Evolutionary conservation across 2,329 filamentous ascomycete species (phyloP).

Genomic region (Botrytis fabae): DNA sequence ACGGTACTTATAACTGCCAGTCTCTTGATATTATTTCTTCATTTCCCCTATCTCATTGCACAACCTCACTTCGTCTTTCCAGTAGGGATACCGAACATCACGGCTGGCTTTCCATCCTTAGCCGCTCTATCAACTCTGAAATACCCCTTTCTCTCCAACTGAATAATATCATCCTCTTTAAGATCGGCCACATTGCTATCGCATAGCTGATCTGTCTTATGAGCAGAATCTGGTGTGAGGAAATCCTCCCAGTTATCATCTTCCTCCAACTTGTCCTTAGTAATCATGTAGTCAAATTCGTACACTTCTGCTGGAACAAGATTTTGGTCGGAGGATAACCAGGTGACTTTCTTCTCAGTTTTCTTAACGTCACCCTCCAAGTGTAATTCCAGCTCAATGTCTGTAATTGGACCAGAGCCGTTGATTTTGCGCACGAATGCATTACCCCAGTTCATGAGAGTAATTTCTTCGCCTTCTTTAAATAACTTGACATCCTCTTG

Average conservation of each 20-base stretch:
- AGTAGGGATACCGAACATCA: conserved; percentile 71
- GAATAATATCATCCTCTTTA: conserved; percentile 87
- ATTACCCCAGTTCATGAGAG: conserved; percentile 96
- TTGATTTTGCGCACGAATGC: conserved; percentile 71
- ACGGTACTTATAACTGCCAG: background rate
- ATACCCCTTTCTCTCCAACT: conserved; percentile 91
- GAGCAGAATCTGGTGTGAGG: conserved; percentile 71
- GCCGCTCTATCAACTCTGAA: conserved; percentile 76
- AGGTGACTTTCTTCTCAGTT: conserved; percentile 95
- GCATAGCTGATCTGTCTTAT: conserved; percentile 71
- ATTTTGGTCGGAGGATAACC: conserved; percentile 78
- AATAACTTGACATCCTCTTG: conserved; percentile 84
- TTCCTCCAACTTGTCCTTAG: conserved; percentile 90
- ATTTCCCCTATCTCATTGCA: background rate
- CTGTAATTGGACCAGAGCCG: conserved; percentile 61
- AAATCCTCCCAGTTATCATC: conserved; percentile 84
- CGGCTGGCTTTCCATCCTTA: conserved; percentile 57
- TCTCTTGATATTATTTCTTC: conserved; percentile 12
- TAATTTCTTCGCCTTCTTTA: conserved; percentile 85
- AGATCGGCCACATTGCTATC: conserved; percentile 78
- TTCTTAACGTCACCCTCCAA: conserved; percentile 91
- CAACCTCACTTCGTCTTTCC: conserved; percentile 50
- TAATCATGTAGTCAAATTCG: conserved; percentile 94
- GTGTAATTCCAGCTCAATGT: conserved; percentile 81
- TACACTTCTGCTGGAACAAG: conserved; percentile 82